These are phyloP conservation scores for Friedmanniomyces simplex DNA, from an alignment of 495 filamentous ascomycete genomes.

Conservation along the genomic window DNA sequence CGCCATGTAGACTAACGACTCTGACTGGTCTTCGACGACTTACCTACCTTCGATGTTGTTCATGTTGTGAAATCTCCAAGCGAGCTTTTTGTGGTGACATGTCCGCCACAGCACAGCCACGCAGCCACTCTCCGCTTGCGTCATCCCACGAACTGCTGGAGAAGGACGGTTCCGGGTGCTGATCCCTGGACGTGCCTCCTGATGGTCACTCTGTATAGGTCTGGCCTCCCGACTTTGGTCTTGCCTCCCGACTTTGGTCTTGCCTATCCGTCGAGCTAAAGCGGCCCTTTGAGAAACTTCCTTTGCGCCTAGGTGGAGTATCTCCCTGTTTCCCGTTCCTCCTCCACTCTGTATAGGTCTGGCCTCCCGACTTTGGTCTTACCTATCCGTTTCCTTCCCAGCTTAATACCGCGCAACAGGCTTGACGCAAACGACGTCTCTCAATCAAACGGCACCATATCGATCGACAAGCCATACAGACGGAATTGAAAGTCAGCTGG, in stretches of 20 bases:
- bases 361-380: neutral
- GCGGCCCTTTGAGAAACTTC: neutral
- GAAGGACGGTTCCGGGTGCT: neutral
- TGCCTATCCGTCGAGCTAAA: neutral
- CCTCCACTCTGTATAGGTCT: neutral
- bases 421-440: neutral
- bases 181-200: neutral
- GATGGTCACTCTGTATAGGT: neutral
- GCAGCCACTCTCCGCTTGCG: neutral
- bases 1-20: neutral
- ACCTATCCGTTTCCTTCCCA: neutral
- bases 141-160: neutral
- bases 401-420: neutral
- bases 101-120: neutral
- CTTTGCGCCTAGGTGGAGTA: neutral
- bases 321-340: neutral
- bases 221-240: neutral
- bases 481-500: no score
- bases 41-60: no score
- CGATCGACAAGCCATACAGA: no score
- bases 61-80: no score
- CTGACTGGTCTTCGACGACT: neutral
- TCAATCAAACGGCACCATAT: neutral
- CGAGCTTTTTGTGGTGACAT: neutral
- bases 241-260: no score